Conservation (phyloP, 2,329 filamentous ascomycete genomes). For the Nemania bipapillata region DNA sequence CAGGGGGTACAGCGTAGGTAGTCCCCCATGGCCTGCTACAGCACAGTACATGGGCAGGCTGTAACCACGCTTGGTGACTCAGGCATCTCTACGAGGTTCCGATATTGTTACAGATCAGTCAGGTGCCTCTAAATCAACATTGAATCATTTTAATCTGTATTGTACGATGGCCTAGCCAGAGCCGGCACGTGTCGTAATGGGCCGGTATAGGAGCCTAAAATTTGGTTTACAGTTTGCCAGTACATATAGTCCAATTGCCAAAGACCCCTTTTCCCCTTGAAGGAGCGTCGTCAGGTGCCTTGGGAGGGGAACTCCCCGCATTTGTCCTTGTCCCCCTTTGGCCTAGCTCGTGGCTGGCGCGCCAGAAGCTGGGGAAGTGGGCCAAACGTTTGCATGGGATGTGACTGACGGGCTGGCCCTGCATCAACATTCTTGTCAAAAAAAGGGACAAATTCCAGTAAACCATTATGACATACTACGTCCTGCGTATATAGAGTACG, state of each 20-base stretch:
- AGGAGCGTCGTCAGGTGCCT: slow-evolving; percentile 10
- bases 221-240: too few species aligned
- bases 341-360: slow-evolving; percentile 19
- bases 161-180: slow-evolving; percentile 6
- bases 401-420: slow-evolving; percentile 12
- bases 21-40: background rate
- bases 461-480: background rate
- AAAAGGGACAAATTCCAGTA: slow-evolving; percentile 5
- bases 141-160: slow-evolving; percentile 20
- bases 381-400: slow-evolving; percentile 25
- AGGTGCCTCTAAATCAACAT: slow-evolving; percentile 20
- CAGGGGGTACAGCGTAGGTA: too few species aligned
- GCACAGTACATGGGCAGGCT: background rate
- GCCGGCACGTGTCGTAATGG: slow-evolving; percentile 27
- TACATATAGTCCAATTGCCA: slow-evolving; percentile 5
- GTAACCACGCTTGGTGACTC: background rate
- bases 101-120: slow-evolving; percentile 10
- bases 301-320: slow-evolving; percentile 32
- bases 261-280: slow-evolving; percentile 17
- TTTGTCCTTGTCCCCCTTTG: slow-evolving; percentile 9
- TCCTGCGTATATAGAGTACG: background rate
- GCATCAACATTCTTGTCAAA: background rate
- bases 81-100: background rate
- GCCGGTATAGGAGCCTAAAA: slow-evolving; percentile 31
- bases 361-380: slow-evolving; percentile 37